A percentile compares a stretch with the other conserved stretches of the same genome.
Conservation (phyloP, 371 early-diverging fungal species). For the Mortierella sp. region DNA sequence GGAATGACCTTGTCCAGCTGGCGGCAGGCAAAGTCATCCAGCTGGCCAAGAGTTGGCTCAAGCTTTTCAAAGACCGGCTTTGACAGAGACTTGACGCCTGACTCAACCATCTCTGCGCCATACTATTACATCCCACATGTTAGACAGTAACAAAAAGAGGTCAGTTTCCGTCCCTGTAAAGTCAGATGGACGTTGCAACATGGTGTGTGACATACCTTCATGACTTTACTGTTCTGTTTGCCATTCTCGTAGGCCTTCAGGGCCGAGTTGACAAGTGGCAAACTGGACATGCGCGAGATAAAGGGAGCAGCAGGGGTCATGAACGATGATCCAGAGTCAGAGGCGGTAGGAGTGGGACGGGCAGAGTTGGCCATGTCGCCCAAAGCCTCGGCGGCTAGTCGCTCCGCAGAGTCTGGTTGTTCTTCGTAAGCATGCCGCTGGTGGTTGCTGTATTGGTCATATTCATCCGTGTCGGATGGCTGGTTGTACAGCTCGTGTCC, state of each 20-base stretch:
- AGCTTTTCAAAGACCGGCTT: slow-evolving; percentile 72
- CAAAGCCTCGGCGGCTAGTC: slow-evolving; percentile 74
- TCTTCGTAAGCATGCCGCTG: slow-evolving; percentile 6
- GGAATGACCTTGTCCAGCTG: slow-evolving; percentile 74
- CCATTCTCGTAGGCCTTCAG: slow-evolving; percentile 80
- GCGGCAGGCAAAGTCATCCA: slow-evolving; percentile 81
- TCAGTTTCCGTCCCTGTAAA: too few relatives aligned
- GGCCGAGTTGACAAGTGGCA: slow-evolving; percentile 84
- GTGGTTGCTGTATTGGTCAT: slow-evolving; percentile 18
- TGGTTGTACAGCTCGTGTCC: slow-evolving; percentile 10
- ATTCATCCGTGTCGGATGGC: slow-evolving; percentile 19
- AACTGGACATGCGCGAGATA: slow-evolving; percentile 77
- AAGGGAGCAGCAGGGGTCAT: slow-evolving; percentile 57
- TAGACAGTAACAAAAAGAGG: too few relatives aligned
- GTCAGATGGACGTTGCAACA: not conserved
- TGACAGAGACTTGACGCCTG: slow-evolving; percentile 72
- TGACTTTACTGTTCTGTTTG: slow-evolving; percentile 76
- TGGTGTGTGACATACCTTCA: slow-evolving; percentile 60
- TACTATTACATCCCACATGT: too few relatives aligned
- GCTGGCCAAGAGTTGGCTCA: slow-evolving; percentile 65
- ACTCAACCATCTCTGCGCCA: slow-evolving; percentile 83
- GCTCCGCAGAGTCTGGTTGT: slow-evolving; percentile 64
- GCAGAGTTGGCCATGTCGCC: slow-evolving; percentile 64
- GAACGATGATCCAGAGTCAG: slow-evolving; percentile 1
- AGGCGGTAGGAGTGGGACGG: slow-evolving; percentile 1